Conservation (phyloP, 441 rosid species). For the Euphorbia celastroides region DNA sequence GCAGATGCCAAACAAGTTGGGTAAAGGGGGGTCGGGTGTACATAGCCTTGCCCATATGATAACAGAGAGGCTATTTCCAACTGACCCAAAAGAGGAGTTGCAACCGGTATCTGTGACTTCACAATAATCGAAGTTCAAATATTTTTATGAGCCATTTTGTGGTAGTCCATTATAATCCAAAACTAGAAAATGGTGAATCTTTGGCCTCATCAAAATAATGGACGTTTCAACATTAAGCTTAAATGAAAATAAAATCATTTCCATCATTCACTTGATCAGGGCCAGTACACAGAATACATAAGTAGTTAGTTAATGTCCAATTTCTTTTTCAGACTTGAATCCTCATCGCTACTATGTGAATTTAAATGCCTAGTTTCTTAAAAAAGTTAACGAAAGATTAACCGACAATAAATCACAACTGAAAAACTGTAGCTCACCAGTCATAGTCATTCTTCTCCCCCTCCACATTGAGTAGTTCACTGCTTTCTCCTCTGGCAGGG, state of each 20-base stretch:
- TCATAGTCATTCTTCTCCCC: slow-evolving; percentile 97
- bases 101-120: no score
- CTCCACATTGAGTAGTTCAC: slow-evolving; percentile 77
- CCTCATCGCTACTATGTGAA: neutral
- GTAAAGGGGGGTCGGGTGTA: no score
- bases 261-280: slow-evolving; percentile 5
- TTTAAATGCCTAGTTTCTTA: neutral
- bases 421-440: slow-evolving; percentile 51
- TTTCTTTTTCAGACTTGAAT: neutral
- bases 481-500: slow-evolving; percentile 82
- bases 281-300: neutral
- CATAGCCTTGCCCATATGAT: no score
- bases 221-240: slow-evolving; percentile 32
- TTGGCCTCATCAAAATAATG: no score
- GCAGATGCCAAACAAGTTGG: no score
- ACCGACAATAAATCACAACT: no score
- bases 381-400: slow-evolving; percentile 5
- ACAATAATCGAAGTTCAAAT: no score
- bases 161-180: no score
- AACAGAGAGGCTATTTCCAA: no score
- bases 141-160: no score
- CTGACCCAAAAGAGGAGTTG: no score
- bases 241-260: slow-evolving; percentile 9
- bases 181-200: no score
- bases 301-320: neutral